phyloP scores from a whole-genome alignment of 192 early-diverging fungal species.

The Coemansia aciculifera region DNA sequence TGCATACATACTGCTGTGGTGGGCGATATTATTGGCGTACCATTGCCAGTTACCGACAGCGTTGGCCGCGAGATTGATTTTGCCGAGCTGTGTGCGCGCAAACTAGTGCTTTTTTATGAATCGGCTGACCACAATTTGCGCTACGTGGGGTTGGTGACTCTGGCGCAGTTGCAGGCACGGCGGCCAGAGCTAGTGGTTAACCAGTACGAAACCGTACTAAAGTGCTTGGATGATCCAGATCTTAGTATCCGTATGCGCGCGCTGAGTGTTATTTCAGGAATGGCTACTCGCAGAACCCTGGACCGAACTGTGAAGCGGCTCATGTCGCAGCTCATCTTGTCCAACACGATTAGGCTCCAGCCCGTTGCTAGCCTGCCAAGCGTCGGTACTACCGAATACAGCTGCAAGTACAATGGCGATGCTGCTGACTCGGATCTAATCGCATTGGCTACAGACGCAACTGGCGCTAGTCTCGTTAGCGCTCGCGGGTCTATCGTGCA shows the following conservation, averaged over 20 bases:
- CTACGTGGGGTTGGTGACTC: slow-evolving; percentile 86
- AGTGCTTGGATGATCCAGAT: slow-evolving; percentile 91
- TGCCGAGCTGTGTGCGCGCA: slow-evolving; percentile 78
- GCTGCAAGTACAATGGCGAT: slow-evolving; percentile 20
- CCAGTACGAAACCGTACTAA: slow-evolving; percentile 80
- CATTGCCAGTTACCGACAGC: slow-evolving; percentile 52
- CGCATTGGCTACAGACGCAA: slow-evolving; percentile 3
- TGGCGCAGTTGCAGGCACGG: slow-evolving; percentile 79
- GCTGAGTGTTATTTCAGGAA: slow-evolving; percentile 79
- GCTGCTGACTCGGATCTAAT: slow-evolving; percentile 9
- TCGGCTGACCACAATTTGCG: slow-evolving; percentile 85
- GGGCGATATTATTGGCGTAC: slow-evolving; percentile 78
- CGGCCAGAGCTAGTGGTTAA: slow-evolving; percentile 81
- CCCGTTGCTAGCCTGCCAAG: slow-evolving; percentile 1
- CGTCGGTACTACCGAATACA: neutral
- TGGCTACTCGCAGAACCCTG: slow-evolving; percentile 80
- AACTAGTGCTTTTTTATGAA: slow-evolving; percentile 79
- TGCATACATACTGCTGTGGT: slow-evolving; percentile 91
- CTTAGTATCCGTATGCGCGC: slow-evolving; percentile 88
- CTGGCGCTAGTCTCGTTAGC: slow-evolving; percentile 33
- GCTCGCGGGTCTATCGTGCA: slow-evolving; percentile 32
- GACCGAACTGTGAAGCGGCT: slow-evolving; percentile 80
- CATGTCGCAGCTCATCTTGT: slow-evolving; percentile 71
- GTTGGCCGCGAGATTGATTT: slow-evolving; percentile 55
- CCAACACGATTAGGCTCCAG: slow-evolving; percentile 49